Conservation (phyloP, 2,329 filamentous ascomycete genomes). For the Daldinia eschscholtzii region DNA sequence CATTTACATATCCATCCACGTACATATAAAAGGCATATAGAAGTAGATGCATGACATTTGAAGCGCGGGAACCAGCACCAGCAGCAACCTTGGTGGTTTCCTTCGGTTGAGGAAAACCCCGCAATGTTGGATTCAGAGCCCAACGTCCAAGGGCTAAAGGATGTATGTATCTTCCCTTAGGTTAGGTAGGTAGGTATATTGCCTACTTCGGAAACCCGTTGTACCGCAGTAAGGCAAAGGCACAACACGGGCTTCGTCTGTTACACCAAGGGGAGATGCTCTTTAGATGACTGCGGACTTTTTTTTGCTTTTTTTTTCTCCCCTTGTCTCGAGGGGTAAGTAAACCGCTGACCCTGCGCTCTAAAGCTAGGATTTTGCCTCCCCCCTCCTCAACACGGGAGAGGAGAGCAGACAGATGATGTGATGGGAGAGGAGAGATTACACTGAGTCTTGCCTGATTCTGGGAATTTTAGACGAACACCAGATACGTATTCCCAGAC, state of each 20-base stretch:
- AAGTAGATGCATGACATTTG: not conserved
- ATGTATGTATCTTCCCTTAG: not conserved
- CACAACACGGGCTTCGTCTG: constrained; percentile 31
- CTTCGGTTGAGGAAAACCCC: constrained; percentile 33
- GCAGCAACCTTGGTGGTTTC: constrained; percentile 11
- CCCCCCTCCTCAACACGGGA: constrained; percentile 23
- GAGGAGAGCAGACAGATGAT: constrained; percentile 22
- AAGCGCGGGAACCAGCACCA: not conserved
- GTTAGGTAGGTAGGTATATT: not conserved
- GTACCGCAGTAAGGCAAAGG: constrained; percentile 30
- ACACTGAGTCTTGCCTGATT: constrained; percentile 42
- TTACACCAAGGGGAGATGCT: constrained; percentile 21
- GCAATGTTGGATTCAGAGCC: constrained; percentile 21
- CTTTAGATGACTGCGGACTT: constrained; percentile 16
- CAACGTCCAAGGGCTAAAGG: constrained; percentile 2
- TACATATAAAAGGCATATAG: constrained; percentile 1
- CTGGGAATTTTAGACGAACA: constrained; percentile 43
- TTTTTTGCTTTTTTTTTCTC: constrained; percentile 36
- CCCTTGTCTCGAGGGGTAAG: constrained; percentile 26
- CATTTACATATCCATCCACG: not conserved
- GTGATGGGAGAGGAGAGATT: constrained; percentile 14
- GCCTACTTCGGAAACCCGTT: constrained; percentile 31
- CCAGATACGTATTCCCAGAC: constrained; percentile 21
- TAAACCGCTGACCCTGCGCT: constrained; percentile 25
- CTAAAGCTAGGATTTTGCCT: constrained; percentile 16